Conservation (phyloP, 805 yeast species). For the Candida multigemmis region DNA sequence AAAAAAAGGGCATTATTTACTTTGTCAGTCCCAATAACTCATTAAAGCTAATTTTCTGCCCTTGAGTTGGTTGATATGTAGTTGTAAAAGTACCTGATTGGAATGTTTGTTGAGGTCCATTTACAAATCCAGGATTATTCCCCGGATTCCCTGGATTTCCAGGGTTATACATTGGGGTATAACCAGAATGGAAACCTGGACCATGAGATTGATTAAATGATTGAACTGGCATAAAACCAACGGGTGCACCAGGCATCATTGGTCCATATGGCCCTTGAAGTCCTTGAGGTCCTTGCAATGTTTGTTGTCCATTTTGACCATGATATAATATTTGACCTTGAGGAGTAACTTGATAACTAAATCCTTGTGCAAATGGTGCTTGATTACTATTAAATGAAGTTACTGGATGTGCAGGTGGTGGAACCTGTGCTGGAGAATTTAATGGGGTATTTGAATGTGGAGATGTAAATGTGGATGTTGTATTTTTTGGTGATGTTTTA, state of each 20-base stretch:
- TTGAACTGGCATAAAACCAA: slow-evolving; percentile 1
- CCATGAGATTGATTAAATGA: slow-evolving; percentile 2
- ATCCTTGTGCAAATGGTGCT: slow-evolving; percentile 8
- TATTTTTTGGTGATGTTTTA: slow-evolving; percentile 15
- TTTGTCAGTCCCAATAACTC: slow-evolving; percentile 26
- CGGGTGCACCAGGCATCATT: background rate
- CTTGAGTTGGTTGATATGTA: slow-evolving; percentile 7
- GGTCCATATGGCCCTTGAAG: slow-evolving; percentile 2
- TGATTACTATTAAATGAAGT: slow-evolving; percentile 18
- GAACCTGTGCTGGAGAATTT: background rate
- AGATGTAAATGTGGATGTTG: slow-evolving; percentile 6
- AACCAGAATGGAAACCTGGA: slow-evolving; percentile 1
- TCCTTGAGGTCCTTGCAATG: slow-evolving; percentile 4
- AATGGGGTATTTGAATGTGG: slow-evolving; percentile 2
- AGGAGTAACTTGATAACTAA: slow-evolving; percentile 5
- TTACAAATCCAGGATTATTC: slow-evolving; percentile 3
- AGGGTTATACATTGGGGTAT: slow-evolving; percentile 1
- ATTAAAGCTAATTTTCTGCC: slow-evolving; percentile 31
- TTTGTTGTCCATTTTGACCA: slow-evolving; percentile 2
- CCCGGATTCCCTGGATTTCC: slow-evolving; percentile 2
- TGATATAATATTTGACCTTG: background rate
- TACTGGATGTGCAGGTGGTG: slow-evolving; percentile 2
- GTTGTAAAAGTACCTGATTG: slow-evolving; percentile 1
- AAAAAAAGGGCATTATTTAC: slow-evolving; percentile 2
- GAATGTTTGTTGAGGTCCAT: slow-evolving; percentile 3